Conservation (phyloP, 2,329 filamentous ascomycete species). For the Huntiella moniliformis region DNA sequence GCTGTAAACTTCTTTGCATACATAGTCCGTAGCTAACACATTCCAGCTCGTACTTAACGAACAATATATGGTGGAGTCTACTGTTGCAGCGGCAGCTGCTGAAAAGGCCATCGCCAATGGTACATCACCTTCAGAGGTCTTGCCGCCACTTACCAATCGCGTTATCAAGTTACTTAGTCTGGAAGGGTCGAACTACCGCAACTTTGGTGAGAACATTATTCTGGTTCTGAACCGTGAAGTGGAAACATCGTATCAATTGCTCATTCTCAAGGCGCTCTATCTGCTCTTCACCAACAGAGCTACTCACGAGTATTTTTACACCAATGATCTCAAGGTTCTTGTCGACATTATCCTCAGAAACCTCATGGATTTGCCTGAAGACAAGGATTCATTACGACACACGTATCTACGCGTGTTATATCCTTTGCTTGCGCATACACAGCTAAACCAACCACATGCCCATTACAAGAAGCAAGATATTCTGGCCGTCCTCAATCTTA, state of each 20-base stretch:
- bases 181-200: conserved; percentile 66
- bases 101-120: conserved; percentile 16
- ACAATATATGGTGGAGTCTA: conserved; percentile 79
- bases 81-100: conserved; percentile 23
- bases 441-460: conserved; percentile 57
- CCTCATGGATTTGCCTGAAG: conserved; percentile 82
- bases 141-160: conserved; percentile 57
- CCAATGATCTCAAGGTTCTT: conserved; percentile 84
- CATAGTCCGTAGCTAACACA: conserved; percentile 6
- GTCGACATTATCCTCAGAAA: conserved; percentile 94
- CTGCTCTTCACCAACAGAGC: conserved; percentile 80
- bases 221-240: conserved; percentile 85
- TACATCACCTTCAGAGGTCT: not conserved
- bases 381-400: conserved; percentile 58
- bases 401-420: conserved; percentile 89
- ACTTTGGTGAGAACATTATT: conserved; percentile 95
- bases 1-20: not conserved
- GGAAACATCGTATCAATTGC: conserved; percentile 78
- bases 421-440: conserved; percentile 77
- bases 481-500: conserved; percentile 51
- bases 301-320: conserved; percentile 97
- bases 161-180: conserved; percentile 80
- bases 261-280: conserved; percentile 93
- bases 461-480: conserved; percentile 88
- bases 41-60: conserved; percentile 80